Percentiles rank a stretch among this genome's conserved stretches.
phyloP scores from a whole-genome alignment of 2,329 filamentous ascomycete species.

The Colletotrichum echinochloae region DNA sequence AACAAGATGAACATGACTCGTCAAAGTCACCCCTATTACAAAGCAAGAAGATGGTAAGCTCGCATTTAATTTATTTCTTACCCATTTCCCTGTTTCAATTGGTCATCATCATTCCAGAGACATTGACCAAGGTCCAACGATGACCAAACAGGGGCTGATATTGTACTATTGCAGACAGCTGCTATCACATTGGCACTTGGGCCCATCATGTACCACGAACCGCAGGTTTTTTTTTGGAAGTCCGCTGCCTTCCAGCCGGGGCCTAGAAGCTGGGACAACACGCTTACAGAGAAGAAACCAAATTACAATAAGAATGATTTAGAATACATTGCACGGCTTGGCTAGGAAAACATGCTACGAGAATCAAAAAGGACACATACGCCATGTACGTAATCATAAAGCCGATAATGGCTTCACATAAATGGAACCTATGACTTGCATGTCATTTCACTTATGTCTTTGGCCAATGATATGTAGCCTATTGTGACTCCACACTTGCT shows the following conservation, averaged over 20 bases:
- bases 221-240: not conserved
- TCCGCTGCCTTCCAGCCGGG: not conserved
- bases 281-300: not conserved
- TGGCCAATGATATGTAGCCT: too few species aligned
- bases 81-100: not conserved
- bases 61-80: not conserved
- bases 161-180: constrained; percentile 1
- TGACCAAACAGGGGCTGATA: not conserved
- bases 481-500: too few species aligned
- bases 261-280: not conserved
- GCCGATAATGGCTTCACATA: too few species aligned
- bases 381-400: too few species aligned
- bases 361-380: too few species aligned
- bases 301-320: not conserved
- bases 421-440: too few species aligned
- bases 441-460: too few species aligned
- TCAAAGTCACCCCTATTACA: not conserved
- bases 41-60: not conserved
- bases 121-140: constrained; percentile 1
- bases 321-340: not conserved
- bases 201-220: not conserved
- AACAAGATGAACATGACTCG: not conserved
- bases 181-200: not conserved
- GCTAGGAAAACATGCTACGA: not conserved
- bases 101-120: not conserved